Evolutionary conservation across 148 eudicot species (phyloP), one percentile per base, ranked within the genome.

Genomic region (Polygonum aviculare): DNA sequence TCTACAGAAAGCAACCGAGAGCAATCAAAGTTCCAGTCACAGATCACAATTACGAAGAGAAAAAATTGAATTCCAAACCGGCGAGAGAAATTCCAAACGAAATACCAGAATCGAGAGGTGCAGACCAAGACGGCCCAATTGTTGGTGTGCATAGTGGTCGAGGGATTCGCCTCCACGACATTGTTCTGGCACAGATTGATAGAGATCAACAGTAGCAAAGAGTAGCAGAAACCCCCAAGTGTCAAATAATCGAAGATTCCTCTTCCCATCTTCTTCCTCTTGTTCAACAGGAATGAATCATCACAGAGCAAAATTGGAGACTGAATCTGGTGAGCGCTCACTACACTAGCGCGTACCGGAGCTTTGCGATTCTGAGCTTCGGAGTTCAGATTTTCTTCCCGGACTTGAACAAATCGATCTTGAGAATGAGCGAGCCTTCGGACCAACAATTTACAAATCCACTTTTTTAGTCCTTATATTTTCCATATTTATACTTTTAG

Each of bases 41-140:
- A 33, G 40, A 63, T 63, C 39, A 63, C 39, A 63, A 4, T 1
- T 63, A 33, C 31, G 31, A 26, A 26, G 31, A 26, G 31, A 31
- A 26, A 31, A 12, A 2, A 26, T 2, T 3, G 40, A 33, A 31
- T 12, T 33, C 18, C 36, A 63, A 63, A 33, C 35, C 12, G 72
- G 72, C 44, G 21, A 67, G n/a, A 2, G 44, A 26, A 26, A 67
- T 35, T 38, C 69, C n/a, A 59, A 35, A 12, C 16, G 44, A 19
- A 15, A 73, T 82, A 94, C 98, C 98, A 94, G 84, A 90, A 94
- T 48, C 98, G 97, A 76, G 98, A 94, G 70, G 98, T 94, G 87
- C 97, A 94, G 40, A 94, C 98, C 76, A 94, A 83, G n/a, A 94
- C 91, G 38, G 98, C 98, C 98, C 98, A 94, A 77, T 94, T 94